phyloP scores from a whole-genome alignment of 2,329 filamentous ascomycete species.

The Ilyonectria mors-panacis region DNA sequence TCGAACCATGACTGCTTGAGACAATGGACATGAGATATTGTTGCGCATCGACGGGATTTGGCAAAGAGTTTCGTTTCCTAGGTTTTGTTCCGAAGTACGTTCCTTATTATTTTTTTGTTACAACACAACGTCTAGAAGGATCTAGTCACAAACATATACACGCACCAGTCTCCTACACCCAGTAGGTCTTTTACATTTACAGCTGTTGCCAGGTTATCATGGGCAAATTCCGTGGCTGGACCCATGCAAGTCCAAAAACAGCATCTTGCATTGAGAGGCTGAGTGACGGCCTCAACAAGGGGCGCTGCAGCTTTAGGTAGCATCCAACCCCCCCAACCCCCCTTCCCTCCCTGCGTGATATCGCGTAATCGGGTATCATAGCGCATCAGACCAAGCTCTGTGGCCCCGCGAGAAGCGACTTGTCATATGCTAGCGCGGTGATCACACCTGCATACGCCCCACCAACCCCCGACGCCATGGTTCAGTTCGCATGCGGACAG shows the following conservation, averaged over 20 bases:
- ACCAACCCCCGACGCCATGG: too few species aligned
- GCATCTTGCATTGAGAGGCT: neutral
- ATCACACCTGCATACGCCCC: too few species aligned
- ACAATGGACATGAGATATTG: neutral
- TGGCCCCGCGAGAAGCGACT: too few species aligned
- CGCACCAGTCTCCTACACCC: neutral
- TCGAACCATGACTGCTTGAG: constrained; percentile 9
- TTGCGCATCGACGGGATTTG: neutral
- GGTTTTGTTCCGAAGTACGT: neutral
- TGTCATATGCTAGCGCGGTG: too few species aligned
- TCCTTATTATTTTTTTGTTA: neutral
- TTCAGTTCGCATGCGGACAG: too few species aligned
- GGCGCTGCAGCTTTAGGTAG: neutral
- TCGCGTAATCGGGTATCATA: neutral
- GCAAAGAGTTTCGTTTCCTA: neutral
- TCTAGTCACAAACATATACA: neutral
- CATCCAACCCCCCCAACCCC: neutral
- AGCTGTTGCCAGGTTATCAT: neutral
- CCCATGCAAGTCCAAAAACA: neutral
- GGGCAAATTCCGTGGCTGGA: neutral
- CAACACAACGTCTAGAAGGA: neutral
- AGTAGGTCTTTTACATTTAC: neutral
- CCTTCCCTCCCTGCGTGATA: neutral
- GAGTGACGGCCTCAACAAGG: neutral
- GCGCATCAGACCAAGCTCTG: too few species aligned